Conservation (phyloP, 352 stramenopile species). For the Phytopythium helicoides region DNA sequence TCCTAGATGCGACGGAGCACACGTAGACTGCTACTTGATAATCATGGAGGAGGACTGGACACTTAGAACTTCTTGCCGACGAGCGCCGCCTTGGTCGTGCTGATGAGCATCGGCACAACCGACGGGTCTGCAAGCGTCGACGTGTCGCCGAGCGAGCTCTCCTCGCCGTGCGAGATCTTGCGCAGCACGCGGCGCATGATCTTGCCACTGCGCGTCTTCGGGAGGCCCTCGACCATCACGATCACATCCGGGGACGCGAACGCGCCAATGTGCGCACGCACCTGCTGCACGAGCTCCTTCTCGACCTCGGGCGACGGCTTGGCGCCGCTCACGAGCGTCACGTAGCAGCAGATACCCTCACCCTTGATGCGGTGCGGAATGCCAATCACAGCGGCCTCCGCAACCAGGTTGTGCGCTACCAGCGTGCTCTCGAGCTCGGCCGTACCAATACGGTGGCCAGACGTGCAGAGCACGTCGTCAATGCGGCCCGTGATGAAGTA, state of each 20-base stretch:
- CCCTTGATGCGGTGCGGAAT: slow-evolving; percentile 97
- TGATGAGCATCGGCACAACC: slow-evolving; percentile 93
- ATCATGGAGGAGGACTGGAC: not conserved
- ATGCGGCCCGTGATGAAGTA: slow-evolving; percentile 98
- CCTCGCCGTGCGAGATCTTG: slow-evolving; percentile 96
- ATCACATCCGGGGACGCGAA: slow-evolving; percentile 97
- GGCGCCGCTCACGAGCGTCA: slow-evolving; percentile 88
- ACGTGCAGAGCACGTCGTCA: slow-evolving; percentile 96
- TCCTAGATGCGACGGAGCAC: too few species aligned
- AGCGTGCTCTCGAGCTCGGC: slow-evolving; percentile 90
- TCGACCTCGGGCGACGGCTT: slow-evolving; percentile 51
- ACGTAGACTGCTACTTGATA: slow-evolving; percentile 26
- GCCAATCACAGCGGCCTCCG: slow-evolving; percentile 94
- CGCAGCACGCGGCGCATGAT: slow-evolving; percentile 99
- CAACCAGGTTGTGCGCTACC: slow-evolving; percentile 89
- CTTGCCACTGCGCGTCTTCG: slow-evolving; percentile 97
- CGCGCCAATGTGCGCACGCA: slow-evolving; percentile 93
- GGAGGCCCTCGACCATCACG: slow-evolving; percentile 87
- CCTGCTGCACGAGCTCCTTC: slow-evolving; percentile 73
- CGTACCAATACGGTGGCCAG: slow-evolving; percentile 88
- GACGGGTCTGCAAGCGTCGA: slow-evolving; percentile 95
- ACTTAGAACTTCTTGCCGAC: slow-evolving; percentile 62
- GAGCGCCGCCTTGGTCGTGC: slow-evolving; percentile 77
- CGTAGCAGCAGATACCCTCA: slow-evolving; percentile 95
- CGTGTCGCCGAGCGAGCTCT: slow-evolving; percentile 95